These are phyloP conservation scores for Penicillium sp. DNA, from an alignment of 2,329 filamentous ascomycete species.

Conservation along the genomic window DNA sequence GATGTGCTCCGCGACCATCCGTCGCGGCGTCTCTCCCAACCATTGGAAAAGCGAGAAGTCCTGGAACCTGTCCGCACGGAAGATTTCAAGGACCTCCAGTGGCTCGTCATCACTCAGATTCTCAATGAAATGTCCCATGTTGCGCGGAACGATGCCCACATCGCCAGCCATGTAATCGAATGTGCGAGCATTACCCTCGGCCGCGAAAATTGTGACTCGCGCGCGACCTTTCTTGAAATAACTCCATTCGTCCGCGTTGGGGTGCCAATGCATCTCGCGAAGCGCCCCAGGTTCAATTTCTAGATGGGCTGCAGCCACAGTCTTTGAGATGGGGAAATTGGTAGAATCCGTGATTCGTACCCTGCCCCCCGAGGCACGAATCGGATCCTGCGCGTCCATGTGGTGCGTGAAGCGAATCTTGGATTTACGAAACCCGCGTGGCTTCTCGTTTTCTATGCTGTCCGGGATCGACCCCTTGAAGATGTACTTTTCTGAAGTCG, in stretches of 20 bases:
- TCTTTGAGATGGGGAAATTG: slow-evolving; percentile 74
- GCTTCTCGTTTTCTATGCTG: slow-evolving; percentile 64
- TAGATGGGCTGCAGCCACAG: slow-evolving; percentile 70
- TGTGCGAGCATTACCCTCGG: slow-evolving; percentile 68
- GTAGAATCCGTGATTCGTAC: slow-evolving; percentile 72
- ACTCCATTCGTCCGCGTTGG: slow-evolving; percentile 75
- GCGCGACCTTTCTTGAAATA: slow-evolving; percentile 73
- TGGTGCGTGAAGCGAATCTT: slow-evolving; percentile 69
- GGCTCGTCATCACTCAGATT: slow-evolving; percentile 72
- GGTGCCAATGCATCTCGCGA: slow-evolving; percentile 81
- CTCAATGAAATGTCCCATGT: slow-evolving; percentile 79
- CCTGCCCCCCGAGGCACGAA: slow-evolving; percentile 64
- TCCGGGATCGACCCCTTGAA: slow-evolving; percentile 68
- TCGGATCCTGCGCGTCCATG: slow-evolving; percentile 68
- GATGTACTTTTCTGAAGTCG: slow-evolving; percentile 70
- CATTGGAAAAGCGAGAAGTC: slow-evolving; percentile 76
- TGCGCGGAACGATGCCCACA: slow-evolving; percentile 72
- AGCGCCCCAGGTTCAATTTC: slow-evolving; percentile 69
- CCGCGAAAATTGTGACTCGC: slow-evolving; percentile 73
- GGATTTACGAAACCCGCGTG: slow-evolving; percentile 66
- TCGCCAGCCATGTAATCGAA: slow-evolving; percentile 76
- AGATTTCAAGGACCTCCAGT: slow-evolving; percentile 73
- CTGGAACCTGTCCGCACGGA: slow-evolving; percentile 69
- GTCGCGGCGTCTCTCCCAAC: slow-evolving; percentile 70
- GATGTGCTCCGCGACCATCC: slow-evolving; percentile 57